Evolutionary conservation across 257 asterid genomes (phyloP).

Genomic region (Solanum microdontum): DNA sequence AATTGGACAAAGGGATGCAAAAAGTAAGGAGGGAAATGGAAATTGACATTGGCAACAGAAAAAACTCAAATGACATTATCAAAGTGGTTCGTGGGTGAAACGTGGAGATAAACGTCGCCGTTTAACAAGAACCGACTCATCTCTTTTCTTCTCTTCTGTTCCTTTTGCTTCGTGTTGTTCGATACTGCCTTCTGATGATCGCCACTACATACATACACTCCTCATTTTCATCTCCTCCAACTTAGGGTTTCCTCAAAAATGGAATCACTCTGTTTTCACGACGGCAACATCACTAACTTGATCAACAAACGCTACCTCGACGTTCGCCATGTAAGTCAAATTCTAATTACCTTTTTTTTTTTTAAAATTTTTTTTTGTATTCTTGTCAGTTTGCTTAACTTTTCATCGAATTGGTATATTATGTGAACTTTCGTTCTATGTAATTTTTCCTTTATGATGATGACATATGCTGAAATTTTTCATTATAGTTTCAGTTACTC

Average conservation of each 20-base stretch:
- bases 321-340: constrained; percentile 15
- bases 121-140: background rate
- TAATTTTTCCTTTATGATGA: background rate
- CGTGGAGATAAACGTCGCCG: background rate
- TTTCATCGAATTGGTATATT: background rate
- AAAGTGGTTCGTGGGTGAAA: background rate
- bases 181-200: background rate
- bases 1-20: too few relatives aligned
- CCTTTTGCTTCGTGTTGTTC: background rate
- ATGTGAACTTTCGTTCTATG: background rate
- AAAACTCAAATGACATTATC: background rate
- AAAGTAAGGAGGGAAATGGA: background rate
- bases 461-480: background rate
- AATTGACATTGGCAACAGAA: background rate
- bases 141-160: background rate
- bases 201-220: background rate
- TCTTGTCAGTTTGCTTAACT: background rate
- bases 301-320: constrained; percentile 46
- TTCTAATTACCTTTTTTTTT: background rate
- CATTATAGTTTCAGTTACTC: background rate
- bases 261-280: constrained; percentile 55
- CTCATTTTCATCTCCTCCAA: background rate
- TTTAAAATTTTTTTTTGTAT: background rate
- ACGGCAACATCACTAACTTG: constrained; percentile 76
- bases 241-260: constrained; percentile 9